A percentile compares a stretch with the other conserved stretches of the same genome.
phyloP scores from a whole-genome alignment of 163 green algal species.

The Scenedesmus sp. region DNA sequence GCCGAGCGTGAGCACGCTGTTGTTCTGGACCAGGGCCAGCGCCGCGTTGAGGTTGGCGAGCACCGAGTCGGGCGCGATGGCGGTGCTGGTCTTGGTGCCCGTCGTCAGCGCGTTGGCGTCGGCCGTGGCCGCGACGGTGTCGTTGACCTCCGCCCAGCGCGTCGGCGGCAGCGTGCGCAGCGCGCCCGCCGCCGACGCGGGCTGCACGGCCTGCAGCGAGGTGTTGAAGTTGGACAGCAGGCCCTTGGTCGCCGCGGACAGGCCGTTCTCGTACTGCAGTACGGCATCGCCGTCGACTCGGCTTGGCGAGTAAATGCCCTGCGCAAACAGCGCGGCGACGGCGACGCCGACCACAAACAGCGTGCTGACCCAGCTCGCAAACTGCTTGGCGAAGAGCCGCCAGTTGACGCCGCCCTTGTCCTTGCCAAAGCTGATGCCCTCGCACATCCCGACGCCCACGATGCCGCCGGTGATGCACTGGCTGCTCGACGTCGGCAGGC shows the following conservation, averaged over 20 bases:
- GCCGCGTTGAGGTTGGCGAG: slow-evolving; percentile 10
- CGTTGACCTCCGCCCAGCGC: slow-evolving; percentile 13
- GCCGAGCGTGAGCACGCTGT: slow-evolving; percentile 47
- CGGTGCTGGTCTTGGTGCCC: slow-evolving; percentile 1
- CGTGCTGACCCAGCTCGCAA: slow-evolving; percentile 49
- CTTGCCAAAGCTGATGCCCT: slow-evolving; percentile 50
- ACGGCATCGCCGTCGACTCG: slow-evolving; percentile 35
- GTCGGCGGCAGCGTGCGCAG: not conserved
- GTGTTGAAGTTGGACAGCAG: slow-evolving; percentile 9
- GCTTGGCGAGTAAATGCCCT: slow-evolving; percentile 49
- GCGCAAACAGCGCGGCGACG: slow-evolving; percentile 52
- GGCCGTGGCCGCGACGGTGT: not conserved
- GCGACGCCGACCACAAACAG: slow-evolving; percentile 50
- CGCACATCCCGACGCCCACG: slow-evolving; percentile 56
- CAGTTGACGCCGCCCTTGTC: slow-evolving; percentile 63
- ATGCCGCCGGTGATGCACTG: slow-evolving; percentile 64
- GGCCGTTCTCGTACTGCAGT: slow-evolving; percentile 33
- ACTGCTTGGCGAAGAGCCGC: slow-evolving; percentile 51
- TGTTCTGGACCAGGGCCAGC: slow-evolving; percentile 32
- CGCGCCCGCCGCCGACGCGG: not conserved
- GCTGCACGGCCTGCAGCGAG: not conserved
- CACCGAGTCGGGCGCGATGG: not conserved
- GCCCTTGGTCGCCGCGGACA: not conserved
- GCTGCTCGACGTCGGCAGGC: slow-evolving; percentile 56
- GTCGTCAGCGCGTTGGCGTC: not conserved